Conservation (phyloP, 2,329 filamentous ascomycete species). For the Beauveria varroae region DNA sequence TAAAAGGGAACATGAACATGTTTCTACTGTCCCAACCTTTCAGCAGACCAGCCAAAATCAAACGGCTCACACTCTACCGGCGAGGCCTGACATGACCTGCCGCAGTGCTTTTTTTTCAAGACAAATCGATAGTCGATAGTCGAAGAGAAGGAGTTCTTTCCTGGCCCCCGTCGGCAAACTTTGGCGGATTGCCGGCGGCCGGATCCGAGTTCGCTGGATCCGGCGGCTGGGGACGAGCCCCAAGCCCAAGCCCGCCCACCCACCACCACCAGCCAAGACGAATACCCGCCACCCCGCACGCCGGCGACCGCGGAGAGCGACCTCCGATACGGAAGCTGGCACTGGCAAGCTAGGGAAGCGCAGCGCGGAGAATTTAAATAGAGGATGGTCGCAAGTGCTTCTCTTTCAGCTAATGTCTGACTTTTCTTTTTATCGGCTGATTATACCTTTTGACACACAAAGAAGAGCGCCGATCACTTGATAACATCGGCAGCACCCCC, state of each 20-base stretch:
- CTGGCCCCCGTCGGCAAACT: not conserved
- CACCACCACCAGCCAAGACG: not conserved
- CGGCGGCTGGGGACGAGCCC: not conserved
- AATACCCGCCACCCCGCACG: not conserved
- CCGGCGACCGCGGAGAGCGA: conserved; percentile 11
- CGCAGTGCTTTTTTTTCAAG: no score
- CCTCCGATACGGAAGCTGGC: not conserved
- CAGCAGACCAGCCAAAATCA: no score
- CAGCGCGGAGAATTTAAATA: not conserved
- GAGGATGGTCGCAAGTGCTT: not conserved
- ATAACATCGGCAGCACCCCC: not conserved
- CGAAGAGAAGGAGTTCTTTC: not conserved
- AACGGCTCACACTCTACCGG: no score
- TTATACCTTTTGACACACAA: not conserved
- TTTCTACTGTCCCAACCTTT: not conserved
- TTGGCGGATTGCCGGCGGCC: not conserved
- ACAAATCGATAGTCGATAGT: not conserved
- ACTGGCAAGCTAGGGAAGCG: not conserved
- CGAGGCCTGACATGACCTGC: no score
- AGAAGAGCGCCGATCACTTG: not conserved
- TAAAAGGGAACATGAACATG: no score
- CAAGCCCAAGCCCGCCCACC: not conserved
- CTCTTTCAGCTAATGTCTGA: not conserved
- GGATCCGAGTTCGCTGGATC: not conserved
- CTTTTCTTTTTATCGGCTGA: not conserved